These are phyloP conservation scores for Artomyces pyxidatus DNA, from an alignment of 768 basidiomycete genomes.

Conservation along the genomic window DNA sequence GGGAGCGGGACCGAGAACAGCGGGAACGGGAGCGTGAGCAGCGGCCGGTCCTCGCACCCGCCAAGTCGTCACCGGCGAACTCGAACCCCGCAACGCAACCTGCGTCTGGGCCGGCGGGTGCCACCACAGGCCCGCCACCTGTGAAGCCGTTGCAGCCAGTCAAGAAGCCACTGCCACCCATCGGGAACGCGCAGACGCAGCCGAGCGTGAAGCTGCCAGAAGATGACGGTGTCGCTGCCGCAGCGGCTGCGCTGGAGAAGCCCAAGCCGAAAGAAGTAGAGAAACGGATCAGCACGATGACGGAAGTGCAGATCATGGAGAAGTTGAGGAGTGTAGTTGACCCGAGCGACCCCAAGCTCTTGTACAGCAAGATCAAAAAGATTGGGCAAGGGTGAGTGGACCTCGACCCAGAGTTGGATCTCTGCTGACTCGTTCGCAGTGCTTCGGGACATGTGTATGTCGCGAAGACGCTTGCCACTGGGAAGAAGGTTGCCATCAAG, in stretches of 20 bases:
- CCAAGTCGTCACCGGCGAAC: constrained; percentile 36
- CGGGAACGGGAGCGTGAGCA: constrained; percentile 12
- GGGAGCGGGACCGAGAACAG: constrained; percentile 16
- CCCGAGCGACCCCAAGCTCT: constrained; percentile 74
- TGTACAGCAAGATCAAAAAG: constrained; percentile 98
- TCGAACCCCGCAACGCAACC: constrained; percentile 37
- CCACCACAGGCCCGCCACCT: constrained; percentile 45
- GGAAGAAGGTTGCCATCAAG: constrained; percentile 93
- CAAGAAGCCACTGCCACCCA: constrained; percentile 48
- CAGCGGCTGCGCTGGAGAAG: constrained; percentile 56
- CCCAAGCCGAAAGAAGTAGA: constrained; percentile 57
- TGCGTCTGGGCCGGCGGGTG: too few species aligned
- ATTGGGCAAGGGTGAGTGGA: constrained; percentile 89
- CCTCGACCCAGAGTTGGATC: not conserved
- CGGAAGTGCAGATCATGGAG: constrained; percentile 97
- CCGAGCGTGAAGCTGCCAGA: constrained; percentile 39
- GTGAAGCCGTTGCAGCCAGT: constrained; percentile 68
- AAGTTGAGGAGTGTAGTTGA: constrained; percentile 86
- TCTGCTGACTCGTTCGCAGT: constrained; percentile 31
- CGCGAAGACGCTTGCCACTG: constrained; percentile 78
- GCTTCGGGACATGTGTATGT: constrained; percentile 98
- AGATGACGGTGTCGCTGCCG: constrained; percentile 52
- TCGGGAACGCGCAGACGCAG: constrained; percentile 40
- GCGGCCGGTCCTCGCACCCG: constrained; percentile 31
- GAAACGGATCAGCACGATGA: constrained; percentile 93